Evolutionary conservation across 345 rosid genomes (phyloP), one percentile per base, ranked within the genome.

Genomic region (Punica granatum): DNA sequence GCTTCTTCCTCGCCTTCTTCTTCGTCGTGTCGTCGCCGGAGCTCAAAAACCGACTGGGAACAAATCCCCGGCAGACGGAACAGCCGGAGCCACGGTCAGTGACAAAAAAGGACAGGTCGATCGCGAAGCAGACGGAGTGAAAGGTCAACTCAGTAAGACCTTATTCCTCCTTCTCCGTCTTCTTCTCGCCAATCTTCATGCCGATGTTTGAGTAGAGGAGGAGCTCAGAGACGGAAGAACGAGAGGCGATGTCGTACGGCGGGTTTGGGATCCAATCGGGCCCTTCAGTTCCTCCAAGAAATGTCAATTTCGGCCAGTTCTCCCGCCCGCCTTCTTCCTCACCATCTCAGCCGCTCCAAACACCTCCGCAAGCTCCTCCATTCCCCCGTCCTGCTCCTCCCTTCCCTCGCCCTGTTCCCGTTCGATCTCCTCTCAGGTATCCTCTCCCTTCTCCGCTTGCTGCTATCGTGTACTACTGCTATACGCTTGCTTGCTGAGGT

Each of bases 181-280:
- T 30, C 30, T 25, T 4, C 7, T 26, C 34, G 18, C 34, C 61
- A 18, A 56, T 56, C 61, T 56, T 30, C 13, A 30, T 51, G 9
- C 25, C 61, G 61, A 51, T 23, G 58, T 6, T 10, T 51, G 58
- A 23, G 58, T 51, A 51, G 58, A n/a, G 6, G 58, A 51, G 33
- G 61, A 12, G 33, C 34, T 56, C 34, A 26, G 33, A 6, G 34
- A 6, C 3, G 26, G 61, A 28, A 14, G 25, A 18, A 26, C 5
- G 34, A 25, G 11, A 56, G 34, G 61, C 25, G 12, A 56, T 56
- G 61, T 56, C 61, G 4, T 69, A 28, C 41, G 31, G 73, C 12
- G 83, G 84, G 26, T 87, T 87, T 64, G 82, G 86, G 58, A 82
- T 58, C 71, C 33, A 71, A 0, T 77, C 86, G 8, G 89, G 88